Evolutionary conservation across 2,329 filamentous ascomycete species (phyloP).

Genomic region (Aspergillus udagawae): DNA sequence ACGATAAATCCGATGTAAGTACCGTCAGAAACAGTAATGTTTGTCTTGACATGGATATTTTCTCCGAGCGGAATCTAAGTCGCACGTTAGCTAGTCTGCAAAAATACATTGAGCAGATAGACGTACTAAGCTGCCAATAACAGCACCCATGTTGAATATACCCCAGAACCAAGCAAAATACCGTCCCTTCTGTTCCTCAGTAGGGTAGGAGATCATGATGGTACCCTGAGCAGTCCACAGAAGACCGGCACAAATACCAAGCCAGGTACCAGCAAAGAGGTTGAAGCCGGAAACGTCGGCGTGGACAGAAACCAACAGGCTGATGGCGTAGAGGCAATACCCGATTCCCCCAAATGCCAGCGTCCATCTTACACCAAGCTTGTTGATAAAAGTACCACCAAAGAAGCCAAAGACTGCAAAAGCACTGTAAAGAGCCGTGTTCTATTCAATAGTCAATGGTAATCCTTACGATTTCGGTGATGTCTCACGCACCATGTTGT

Average conservation of each 20-base stretch:
- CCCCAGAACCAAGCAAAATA: conserved; percentile 91
- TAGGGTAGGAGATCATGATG: conserved; percentile 72
- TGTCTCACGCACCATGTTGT: conserved; percentile 42
- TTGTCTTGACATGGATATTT: conserved; percentile 36
- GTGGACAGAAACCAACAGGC: conserved; percentile 38
- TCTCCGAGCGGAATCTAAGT: conserved; percentile 39
- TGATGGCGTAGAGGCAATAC: conserved; percentile 41
- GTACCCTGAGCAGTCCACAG: conserved; percentile 48
- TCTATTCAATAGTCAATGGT: conserved; percentile 24
- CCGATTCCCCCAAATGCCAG: conserved; percentile 41
- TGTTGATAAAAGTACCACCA: conserved; percentile 46
- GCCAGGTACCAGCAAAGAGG: conserved; percentile 44
- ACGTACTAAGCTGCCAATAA: conserved; percentile 68
- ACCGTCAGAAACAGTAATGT: conserved; percentile 54
- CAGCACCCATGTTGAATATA: conserved; percentile 86
- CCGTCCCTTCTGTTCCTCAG: conserved; percentile 72
- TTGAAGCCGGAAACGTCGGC: conserved; percentile 45
- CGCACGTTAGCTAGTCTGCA: neutral
- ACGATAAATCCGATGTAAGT: conserved; percentile 83
- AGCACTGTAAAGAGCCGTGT: conserved; percentile 65
- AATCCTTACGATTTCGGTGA: neutral
- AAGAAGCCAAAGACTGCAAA: conserved; percentile 63
- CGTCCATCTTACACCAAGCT: conserved; percentile 38
- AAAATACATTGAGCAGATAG: neutral
- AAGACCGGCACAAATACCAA: conserved; percentile 46